A percentile compares a stretch with the other conserved stretches of the same genome.
These are phyloP conservation scores for Chamaenerion angustifolium DNA, from an alignment of 345 rosid species.

Conservation along the genomic window DNA sequence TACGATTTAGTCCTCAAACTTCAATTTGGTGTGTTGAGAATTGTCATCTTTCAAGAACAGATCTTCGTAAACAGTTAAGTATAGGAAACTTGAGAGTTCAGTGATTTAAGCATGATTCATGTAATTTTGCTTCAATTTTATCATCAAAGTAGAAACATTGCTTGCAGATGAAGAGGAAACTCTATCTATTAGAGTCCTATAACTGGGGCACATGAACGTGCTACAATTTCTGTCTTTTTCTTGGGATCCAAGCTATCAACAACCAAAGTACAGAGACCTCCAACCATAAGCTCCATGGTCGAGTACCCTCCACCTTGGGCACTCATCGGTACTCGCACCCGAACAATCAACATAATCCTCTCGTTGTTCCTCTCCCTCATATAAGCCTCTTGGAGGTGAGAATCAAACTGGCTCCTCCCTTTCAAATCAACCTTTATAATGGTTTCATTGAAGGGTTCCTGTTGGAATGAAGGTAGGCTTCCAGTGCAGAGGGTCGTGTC, in stretches of 20 bases:
- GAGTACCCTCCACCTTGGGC: slow-evolving; percentile 16
- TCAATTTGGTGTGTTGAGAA: no score
- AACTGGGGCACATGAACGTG: slow-evolving; percentile 14
- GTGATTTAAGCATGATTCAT: no score
- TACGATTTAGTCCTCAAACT: no score
- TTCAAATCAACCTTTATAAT: slow-evolving; percentile 15
- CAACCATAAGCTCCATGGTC: slow-evolving; percentile 18
- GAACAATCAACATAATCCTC: slow-evolving; percentile 28
- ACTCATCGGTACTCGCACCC: slow-evolving; percentile 23
- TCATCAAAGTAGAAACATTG: no score
- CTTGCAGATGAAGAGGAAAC: no score
- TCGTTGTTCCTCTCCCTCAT: slow-evolving; percentile 16
- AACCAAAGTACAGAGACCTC: slow-evolving; percentile 23
- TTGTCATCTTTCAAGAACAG: no score
- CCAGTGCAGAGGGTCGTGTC: slow-evolving; percentile 28
- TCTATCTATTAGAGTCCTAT: slow-evolving; percentile 8
- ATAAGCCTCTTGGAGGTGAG: slow-evolving; percentile 23
- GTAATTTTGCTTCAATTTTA: no score
- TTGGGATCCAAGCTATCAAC: slow-evolving; percentile 28
- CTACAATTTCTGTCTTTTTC: slow-evolving; percentile 18
- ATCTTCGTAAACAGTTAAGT: no score
- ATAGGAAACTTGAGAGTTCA: no score
- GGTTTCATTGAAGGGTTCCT: slow-evolving; percentile 20
- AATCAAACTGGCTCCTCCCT: slow-evolving; percentile 27
- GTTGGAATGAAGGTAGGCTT: slow-evolving; percentile 26